phyloP scores from a whole-genome alignment of 805 yeast species.

The Metschnikowia baotianmanensis region DNA sequence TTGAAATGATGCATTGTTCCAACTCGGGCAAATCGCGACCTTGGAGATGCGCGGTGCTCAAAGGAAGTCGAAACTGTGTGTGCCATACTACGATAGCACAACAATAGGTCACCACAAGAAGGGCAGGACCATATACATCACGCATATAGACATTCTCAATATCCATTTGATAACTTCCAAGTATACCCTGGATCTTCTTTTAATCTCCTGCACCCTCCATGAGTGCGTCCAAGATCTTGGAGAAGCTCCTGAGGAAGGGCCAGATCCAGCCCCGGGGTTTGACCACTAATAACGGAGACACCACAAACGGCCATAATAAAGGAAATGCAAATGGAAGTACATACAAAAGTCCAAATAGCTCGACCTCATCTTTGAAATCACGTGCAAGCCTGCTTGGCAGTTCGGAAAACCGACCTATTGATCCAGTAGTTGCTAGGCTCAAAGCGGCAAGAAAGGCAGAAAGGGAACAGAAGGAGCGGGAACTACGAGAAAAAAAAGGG shows the following conservation, averaged over 20 bases:
- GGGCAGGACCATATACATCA: no score
- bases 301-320: not conserved
- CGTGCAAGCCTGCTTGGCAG: not conserved
- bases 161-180: no score
- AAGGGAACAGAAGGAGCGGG: conserved; percentile 40
- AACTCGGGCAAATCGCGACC: no score
- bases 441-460: conserved; percentile 66
- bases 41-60: no score
- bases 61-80: no score
- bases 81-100: no score
- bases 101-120: no score
- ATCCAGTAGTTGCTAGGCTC: conserved; percentile 68
- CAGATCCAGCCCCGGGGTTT: conserved; percentile 1
- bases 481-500: conserved; percentile 34
- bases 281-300: not conserved
- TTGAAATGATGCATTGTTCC: no score
- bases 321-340: no score
- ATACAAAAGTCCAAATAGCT: no score
- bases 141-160: no score
- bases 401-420: conserved; percentile 34
- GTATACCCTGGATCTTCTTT: not conserved
- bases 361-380: not conserved
- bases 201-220: not conserved
- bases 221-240: conserved; percentile 27
- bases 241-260: conserved; percentile 29